Percentiles rank a stretch among this genome's conserved stretches.
phyloP scores from a whole-genome alignment of 2,329 filamentous ascomycete genomes.

The Plectosphaerella sp. region DNA sequence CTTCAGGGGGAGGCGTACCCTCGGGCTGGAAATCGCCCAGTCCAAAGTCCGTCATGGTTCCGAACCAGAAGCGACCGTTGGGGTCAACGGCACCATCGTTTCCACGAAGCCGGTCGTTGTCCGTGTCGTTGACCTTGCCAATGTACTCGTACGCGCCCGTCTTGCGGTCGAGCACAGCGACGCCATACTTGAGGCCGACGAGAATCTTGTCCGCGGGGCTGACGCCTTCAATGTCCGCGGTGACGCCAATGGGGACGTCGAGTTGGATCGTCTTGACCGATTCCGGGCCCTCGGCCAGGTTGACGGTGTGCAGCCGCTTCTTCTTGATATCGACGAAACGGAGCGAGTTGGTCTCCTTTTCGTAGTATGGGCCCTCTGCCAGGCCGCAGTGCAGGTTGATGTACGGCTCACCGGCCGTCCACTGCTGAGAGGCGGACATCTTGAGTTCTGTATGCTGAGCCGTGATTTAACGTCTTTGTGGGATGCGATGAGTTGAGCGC shows the following conservation, averaged over 20 bases:
- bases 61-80: slow-evolving; percentile 78
- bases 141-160: slow-evolving; percentile 51
- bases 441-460: slow-evolving; percentile 3
- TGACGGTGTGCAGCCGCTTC: slow-evolving; percentile 67
- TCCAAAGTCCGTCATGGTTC: slow-evolving; percentile 75
- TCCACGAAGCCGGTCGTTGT: slow-evolving; percentile 55
- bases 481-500: not conserved
- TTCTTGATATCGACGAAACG: slow-evolving; percentile 83
- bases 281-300: slow-evolving; percentile 56
- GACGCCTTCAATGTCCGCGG: slow-evolving; percentile 70
- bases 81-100: slow-evolving; percentile 84
- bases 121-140: slow-evolving; percentile 36
- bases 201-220: slow-evolving; percentile 62
- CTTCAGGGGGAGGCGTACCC: slow-evolving; percentile 32
- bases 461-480: not conserved
- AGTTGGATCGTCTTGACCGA: slow-evolving; percentile 60
- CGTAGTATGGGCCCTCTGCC: slow-evolving; percentile 73
- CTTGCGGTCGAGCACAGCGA: slow-evolving; percentile 69
- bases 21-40: slow-evolving; percentile 55
- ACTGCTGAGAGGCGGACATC: slow-evolving; percentile 39
- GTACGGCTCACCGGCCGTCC: slow-evolving; percentile 49
- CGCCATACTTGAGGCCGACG: slow-evolving; percentile 75
- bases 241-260: slow-evolving; percentile 57
- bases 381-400: slow-evolving; percentile 62
- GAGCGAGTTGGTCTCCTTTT: slow-evolving; percentile 58